Evolutionary conservation across 768 basidiomycete genomes (phyloP), one percentile per base, ranked within the genome.

Genomic region (Naganishia randhawae): DNA sequence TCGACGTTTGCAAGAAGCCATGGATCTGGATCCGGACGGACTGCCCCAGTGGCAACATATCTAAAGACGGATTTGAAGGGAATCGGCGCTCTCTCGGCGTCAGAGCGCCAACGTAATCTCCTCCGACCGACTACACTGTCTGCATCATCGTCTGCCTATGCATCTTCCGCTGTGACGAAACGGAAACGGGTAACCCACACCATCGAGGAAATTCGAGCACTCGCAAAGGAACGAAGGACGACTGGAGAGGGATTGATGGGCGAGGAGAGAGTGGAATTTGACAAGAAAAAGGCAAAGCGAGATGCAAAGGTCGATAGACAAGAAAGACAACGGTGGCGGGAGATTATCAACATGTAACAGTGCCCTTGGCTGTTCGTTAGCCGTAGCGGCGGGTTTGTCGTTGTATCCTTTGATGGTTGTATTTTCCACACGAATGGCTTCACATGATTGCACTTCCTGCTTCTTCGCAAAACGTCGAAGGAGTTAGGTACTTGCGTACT

Each of bases 171-270:
- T 9, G 31, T 50, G 19, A 1, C 51, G 37, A 48, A 33, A 9
- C 61, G 50, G 54, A 70, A 69, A 55, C 64, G 63, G n/a, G 65
- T 70, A 8, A 70, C 69, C 1, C 69, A 70, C 31, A 67, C 65
- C 1, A 8, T 33, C 11, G 54, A 65, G 4, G 69, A 66, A 37
- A 55, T 70, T 17, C 45, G 57, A 17, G 65, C 65, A 3, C 33
- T 61, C 14, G 45, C 51, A n/a, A 25, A 65, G 4, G 69, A 65
- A 3, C 6, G 16, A 7, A 39, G 25, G 39, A 41, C 48, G 14
- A 39, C 55, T n/a, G 65, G 66, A 13, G 51, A 29, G 32, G 57
- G 57, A 3, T 17, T 68, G 55, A 48, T 31, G 19, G 69, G 50
- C 27, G 57, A 66, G 33, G 65, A 45, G 22, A 61, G 29, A 22